phyloP scores from a whole-genome alignment of 352 stramenopile species.

The Globisporangium spinosum region DNA sequence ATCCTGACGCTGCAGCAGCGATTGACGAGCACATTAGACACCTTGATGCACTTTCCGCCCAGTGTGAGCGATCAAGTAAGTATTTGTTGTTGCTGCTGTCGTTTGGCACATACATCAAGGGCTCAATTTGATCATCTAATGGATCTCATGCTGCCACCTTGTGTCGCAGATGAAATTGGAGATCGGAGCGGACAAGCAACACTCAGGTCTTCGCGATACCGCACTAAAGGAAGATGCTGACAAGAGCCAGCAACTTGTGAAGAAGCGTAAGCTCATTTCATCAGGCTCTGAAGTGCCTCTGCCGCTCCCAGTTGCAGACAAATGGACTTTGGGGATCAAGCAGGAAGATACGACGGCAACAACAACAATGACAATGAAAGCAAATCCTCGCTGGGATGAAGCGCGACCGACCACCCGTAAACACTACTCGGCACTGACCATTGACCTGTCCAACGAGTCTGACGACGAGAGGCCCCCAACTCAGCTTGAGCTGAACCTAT shows the following conservation, averaged over 20 bases:
- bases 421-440: conserved; percentile 14
- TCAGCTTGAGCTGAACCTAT: conserved; percentile 20
- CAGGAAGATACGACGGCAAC: conserved; percentile 11
- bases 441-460: not conserved
- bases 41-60: not conserved
- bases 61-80: not conserved
- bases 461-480: conserved; percentile 9
- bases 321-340: not conserved
- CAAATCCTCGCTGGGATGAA: not conserved
- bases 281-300: not conserved
- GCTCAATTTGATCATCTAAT: not conserved
- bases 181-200: not conserved
- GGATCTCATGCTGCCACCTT: not conserved
- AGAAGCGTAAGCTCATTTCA: not conserved
- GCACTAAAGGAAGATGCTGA: too few species aligned
- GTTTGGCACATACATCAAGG: not conserved
- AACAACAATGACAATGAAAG: not conserved
- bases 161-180: not conserved
- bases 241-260: not conserved
- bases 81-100: not conserved
- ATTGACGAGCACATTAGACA: not conserved
- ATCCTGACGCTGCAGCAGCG: not conserved
- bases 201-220: not conserved
- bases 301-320: not conserved
- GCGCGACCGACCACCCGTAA: not conserved